A percentile compares a stretch with the other conserved stretches of the same genome.
phyloP scores from a whole-genome alignment of 2,329 filamentous ascomycete genomes.

The Alternaria tenuissima region DNA sequence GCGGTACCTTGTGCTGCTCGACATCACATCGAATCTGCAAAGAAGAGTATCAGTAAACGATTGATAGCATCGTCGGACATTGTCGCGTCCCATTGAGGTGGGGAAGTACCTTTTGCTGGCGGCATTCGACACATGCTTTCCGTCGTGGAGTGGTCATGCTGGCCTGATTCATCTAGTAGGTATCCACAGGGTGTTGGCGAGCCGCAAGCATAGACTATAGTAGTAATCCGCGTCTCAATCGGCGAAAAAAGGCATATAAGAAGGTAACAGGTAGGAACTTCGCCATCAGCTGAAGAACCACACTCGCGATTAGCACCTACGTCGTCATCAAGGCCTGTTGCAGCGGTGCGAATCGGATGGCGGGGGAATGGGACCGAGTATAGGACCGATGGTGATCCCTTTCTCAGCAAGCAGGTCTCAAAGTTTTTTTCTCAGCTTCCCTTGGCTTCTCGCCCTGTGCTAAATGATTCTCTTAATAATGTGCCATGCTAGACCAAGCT shows the following conservation, averaged over 20 bases:
- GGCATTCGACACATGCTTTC: slow-evolving; percentile 50
- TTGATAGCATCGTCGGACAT: slow-evolving; percentile 3
- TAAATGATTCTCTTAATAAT: slow-evolving; percentile 38
- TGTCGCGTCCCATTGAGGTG: slow-evolving; percentile 8
- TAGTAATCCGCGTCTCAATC: slow-evolving; percentile 30
- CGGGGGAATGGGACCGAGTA: slow-evolving; percentile 43
- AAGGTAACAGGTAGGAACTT: slow-evolving; percentile 29
- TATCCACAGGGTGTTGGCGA: slow-evolving; percentile 33
- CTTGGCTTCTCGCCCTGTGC: slow-evolving; percentile 25
- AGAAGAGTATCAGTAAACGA: slow-evolving; percentile 26
- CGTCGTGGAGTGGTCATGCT: slow-evolving; percentile 47
- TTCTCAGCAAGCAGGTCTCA: slow-evolving; percentile 24
- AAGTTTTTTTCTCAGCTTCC: slow-evolving; percentile 18
- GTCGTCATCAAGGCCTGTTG: slow-evolving; percentile 44
- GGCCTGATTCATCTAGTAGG: slow-evolving; percentile 27
- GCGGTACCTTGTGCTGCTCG: slow-evolving; percentile 49
- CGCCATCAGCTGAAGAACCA: slow-evolving; percentile 28
- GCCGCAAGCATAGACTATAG: slow-evolving; percentile 28
- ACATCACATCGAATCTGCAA: slow-evolving; percentile 50
- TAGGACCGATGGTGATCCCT: slow-evolving; percentile 35
- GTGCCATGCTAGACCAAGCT: slow-evolving; percentile 21
- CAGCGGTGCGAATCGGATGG: slow-evolving; percentile 42
- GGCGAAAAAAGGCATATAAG: slow-evolving; percentile 38
- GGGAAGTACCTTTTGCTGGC: slow-evolving; percentile 48
- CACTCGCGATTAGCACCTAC: slow-evolving; percentile 36